Evolutionary conservation across 352 stramenopile species (phyloP), one percentile per base, ranked within the genome.

Genomic region (Phytopythium helicoides): DNA sequence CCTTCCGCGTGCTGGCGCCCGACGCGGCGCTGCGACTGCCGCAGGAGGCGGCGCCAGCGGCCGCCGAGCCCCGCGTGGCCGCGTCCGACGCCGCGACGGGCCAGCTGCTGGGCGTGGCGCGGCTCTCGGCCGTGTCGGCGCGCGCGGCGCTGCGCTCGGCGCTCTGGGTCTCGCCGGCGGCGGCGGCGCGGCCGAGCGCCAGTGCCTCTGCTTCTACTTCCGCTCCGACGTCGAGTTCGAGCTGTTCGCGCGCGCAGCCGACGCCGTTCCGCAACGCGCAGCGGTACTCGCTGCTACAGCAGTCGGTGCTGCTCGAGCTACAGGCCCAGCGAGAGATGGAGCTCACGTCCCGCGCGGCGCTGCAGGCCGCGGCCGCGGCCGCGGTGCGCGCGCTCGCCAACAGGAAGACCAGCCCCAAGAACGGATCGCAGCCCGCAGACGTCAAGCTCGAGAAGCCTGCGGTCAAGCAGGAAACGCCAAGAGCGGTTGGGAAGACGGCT

Each of bases 141-240:
- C 64, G 81, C 41, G 40, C 36, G 2, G 69, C 73, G 8, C 72
- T 76, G 37, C 47, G 39, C 21, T 86, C 81, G 14, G 52, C 71
- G 12, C 56, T 92, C 3, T 92, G 81, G 81, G 60, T 71, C 46
- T 52, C 18, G 46, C 44, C 44, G 31, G 16, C 19, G 14, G 28
- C 1, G 31, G 19, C 31, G 26, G 31, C 6, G 23, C 8, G 8
- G 8, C 8, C n/a, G 7, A n/a, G 14, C 56, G 62, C 35, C 40
- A 76, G 28, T 89, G 79, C 68, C 87, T 68, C 54, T 86, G 73
- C 62, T 89, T 89, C 62, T 64, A 81, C 56, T 87, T 89, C 47
- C 66, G 72, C 39, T 73, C 73, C 26, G 48, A 70, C 23, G 62
- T 71, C 44, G 79, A 89, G 56, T 87, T 64, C 52, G 60, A 76